Base-by-base conservation (phyloP, 352 stramenopile species). In the Pythium volutum region DNA sequence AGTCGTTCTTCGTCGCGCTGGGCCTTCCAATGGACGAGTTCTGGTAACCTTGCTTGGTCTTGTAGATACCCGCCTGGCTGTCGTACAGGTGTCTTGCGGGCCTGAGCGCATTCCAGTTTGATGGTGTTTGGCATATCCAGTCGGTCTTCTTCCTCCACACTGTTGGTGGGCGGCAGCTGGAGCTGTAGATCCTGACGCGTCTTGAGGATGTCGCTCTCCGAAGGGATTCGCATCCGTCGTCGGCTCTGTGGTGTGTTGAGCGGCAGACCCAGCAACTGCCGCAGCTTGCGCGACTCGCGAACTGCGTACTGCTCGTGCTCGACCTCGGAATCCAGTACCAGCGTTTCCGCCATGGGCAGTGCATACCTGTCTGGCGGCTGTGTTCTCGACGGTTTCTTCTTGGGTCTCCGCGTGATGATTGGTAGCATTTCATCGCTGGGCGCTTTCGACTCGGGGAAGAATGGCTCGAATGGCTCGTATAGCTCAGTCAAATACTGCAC, bases 401-500 rank as follows among this genome's bases (percentile, higher is more conserved):
- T 58, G 8, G 23, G 43, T 11, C 75, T 65, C 43, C 66, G 67
- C 12, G 79, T 67, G 41, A 89, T 73, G 20, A 59, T 66, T 41
- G 79, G 79, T 12, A 91, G 49, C 42, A 87, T 80, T 2, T 74
- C 67, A 53, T 89, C 79, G 0, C 67, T 82, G 14, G 70, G 66
- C 12, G 67, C 29, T 23, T 56, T 63, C 1, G 79, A 84, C 25
- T 51, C 52, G 0, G 67, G 46, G 36, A 84, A 91, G 58, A 77
- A 87, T 22, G 82, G 78, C 38, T 75, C 63, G 41, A 87, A 81
- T 25, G 78, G 71, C 11, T 70, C 70, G 55, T 89, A 89, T 11
- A 91, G 49, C 42, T 86, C 79, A 0, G 63, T 73, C 14, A 89
- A 57, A 26, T 75, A 77, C 7, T 53, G 9, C 11, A 62, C 64